phyloP scores from a whole-genome alignment of 148 eudicot genomes.

The Spergularia bocconei region DNA sequence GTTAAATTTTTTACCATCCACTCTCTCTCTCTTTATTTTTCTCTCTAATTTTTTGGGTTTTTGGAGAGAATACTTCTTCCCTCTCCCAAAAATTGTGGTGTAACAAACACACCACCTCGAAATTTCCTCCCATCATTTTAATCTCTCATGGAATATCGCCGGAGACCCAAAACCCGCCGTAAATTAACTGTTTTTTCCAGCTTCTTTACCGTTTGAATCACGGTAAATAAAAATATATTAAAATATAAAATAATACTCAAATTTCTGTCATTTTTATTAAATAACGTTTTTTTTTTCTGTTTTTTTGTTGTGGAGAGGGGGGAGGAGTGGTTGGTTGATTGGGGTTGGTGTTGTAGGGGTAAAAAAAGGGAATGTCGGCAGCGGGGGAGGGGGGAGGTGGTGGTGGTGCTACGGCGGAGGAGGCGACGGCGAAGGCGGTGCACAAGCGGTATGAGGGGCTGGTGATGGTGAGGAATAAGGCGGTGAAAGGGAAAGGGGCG shows the following conservation, averaged over 20 bases:
- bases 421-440: conserved; percentile 53
- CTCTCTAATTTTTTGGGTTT: background rate
- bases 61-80: conserved; percentile 11
- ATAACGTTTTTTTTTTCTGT: background rate
- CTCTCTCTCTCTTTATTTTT: background rate
- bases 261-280: background rate
- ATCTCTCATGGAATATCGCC: conserved; percentile 23
- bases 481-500: conserved; percentile 89
- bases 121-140: conserved; percentile 23
- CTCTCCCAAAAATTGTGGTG: conserved; percentile 23
- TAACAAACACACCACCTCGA: conserved; percentile 24
- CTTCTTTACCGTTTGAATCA: conserved; percentile 13
- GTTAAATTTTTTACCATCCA: background rate
- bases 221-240: background rate
- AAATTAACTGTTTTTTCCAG: conserved; percentile 21
- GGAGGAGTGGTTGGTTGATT: background rate
- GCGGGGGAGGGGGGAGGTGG: conserved; percentile 12
- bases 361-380: conserved; percentile 18
- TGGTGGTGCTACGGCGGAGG: conserved; percentile 41
- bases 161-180: conserved; percentile 26
- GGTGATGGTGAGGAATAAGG: conserved; percentile 77
- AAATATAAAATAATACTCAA: background rate
- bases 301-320: conserved; percentile 2
- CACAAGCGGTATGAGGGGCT: conserved; percentile 75
- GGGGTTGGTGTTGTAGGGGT: too few relatives aligned